Base-by-base conservation (phyloP, 108 stramenopile species). In the Cyclotella atomus region DNA sequence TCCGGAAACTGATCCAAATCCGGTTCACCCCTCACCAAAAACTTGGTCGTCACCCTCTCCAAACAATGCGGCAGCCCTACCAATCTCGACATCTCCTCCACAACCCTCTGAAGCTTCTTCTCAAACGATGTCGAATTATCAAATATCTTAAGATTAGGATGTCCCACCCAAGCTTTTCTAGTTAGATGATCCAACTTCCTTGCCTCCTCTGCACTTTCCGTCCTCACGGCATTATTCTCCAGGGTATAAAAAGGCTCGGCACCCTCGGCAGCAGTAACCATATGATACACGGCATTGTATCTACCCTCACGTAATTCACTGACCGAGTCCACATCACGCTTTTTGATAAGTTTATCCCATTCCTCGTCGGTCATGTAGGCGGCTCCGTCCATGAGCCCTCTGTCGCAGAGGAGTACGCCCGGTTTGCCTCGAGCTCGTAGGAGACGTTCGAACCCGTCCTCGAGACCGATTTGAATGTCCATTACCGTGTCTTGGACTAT, bases 181-280 rank as follows among this genome's bases (percentile, higher is more conserved):
- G 95, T 94, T 66, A 76, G 71, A 27, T 52, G 36, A 80, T 99
- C 98, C 66, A 94, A 32, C 28, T 59, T 73, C 38, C 69, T 65
- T 1, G 98, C 98, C 82, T 82, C 30, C 52, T 92, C 95, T 0
- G 88, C 71, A 9, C 88, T 79, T 87, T 99, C 98, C 4, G 85
- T 91, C 15, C 98, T 68, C 2, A 84, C 94, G 28, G 74, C 72
- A 74, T 99, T 99, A 64, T 98, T 99, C 43, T 93, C 96, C 63
- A 93, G 62, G 2, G 97, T 94, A 72, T 98, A 98, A 69, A 76
- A 91, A 14, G 74, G 34, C 45, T 83, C 84, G 0, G 97, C 97
- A 24, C 97, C 95, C 66, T 93, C 92, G 10, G 97, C 97, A 10
- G 97, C 97, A 21, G 98, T 96, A 0, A 97, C 94, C 73, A 99